Base-by-base conservation (phyloP, 768 basidiomycete species). In the Lentinula lateritia region DNA sequence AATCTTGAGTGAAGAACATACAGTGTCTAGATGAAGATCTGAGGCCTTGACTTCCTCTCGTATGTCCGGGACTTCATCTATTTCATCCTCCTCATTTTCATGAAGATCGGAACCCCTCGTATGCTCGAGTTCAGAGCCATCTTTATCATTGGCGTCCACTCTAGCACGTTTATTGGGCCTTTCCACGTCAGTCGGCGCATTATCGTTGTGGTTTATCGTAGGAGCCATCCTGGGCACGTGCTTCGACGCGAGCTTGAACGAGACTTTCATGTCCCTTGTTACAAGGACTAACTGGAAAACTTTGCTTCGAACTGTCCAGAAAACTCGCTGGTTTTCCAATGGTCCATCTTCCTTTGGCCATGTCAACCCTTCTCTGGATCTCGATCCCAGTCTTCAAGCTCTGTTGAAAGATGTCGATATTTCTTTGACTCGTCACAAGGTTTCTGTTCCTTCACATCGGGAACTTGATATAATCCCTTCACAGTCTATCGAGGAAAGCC, bases 21-120 rank as follows among this genome's bases (percentile, higher is more conserved):
- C 95, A 62, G 95, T 97, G 77, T 98, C 95, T 58, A 98, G 86
- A 73, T 97, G 97, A 68, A 97, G 80, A 74, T 98, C 95, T 58
- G 92, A 90, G 41, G 92, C 81, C 35, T 76, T 77, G 48, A 74
- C 69, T 60, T 77, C 75, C 61, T 75, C 74, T 39, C 68, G 63
- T n/a, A 23, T 23, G 28, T 65, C 61, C 20, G 52, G 52, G 12
- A 66, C 56, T 32, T 74, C 70, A n/a, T 78, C 77, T 12, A 68
- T 66, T 12, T 77, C 76, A 9, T 62, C 64, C 34, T 50, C 58
- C 28, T 46, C 34, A 34, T 59, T 20, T 6, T 43, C 39, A 1
- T 28, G 28, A 12, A 35, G 20, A 18, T 45, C n/a, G 28, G 28
- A 28, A 28, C 28, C 28, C 28, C 28, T 28, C 28, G 28, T 28